Conservation (phyloP, 306 rosid species). For the Vigna mungo region DNA sequence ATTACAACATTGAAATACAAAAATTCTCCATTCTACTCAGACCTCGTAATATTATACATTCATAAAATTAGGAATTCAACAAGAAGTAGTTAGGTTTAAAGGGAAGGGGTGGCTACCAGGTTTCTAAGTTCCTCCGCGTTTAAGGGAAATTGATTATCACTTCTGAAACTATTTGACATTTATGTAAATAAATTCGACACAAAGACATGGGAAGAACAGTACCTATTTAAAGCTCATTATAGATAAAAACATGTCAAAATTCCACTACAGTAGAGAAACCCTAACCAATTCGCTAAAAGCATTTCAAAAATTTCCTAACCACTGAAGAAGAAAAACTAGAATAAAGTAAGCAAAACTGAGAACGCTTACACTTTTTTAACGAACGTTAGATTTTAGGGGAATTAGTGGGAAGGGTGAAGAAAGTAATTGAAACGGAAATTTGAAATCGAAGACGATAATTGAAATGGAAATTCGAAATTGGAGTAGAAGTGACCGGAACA, state of each 20-base stretch:
- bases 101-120: constrained; percentile 57
- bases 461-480: constrained; percentile 21
- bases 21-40: not conserved
- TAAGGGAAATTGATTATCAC: constrained; percentile 41
- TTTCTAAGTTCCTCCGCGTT: constrained; percentile 63
- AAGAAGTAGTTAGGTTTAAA: constrained; percentile 11
- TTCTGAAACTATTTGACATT: constrained; percentile 60
- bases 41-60: constrained; percentile 6
- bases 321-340: not conserved
- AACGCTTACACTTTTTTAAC: not conserved
- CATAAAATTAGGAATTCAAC: constrained; percentile 29
- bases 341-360: not conserved
- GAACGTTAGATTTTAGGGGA: not conserved
- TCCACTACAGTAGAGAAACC: not conserved
- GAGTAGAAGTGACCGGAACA: not conserved
- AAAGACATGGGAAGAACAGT: constrained; percentile 19
- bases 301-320: not conserved
- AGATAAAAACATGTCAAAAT: constrained; percentile 6
- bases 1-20: constrained; percentile 3
- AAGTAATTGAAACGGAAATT: constrained; percentile 17
- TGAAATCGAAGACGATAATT: not conserved
- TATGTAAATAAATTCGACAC: constrained; percentile 37
- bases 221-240: constrained; percentile 20
- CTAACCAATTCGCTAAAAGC: constrained; percentile 4
- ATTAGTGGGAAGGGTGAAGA: not conserved